phyloP scores from a whole-genome alignment of 2,329 filamentous ascomycete genomes.

The Talaromyces albobiverticillius region DNA sequence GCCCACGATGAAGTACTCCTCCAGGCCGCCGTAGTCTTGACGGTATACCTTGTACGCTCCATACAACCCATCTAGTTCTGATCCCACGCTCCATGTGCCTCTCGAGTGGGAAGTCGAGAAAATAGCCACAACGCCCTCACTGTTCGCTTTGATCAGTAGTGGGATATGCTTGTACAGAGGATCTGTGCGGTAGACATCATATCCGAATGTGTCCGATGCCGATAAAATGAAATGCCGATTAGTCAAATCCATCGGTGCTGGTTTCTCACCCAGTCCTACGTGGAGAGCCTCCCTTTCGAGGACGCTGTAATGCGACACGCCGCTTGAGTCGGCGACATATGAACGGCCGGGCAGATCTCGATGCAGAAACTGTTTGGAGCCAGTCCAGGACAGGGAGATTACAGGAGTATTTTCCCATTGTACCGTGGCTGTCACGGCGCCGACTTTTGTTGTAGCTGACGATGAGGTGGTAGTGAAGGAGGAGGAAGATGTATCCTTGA shows the following conservation, averaged over 20 bases:
- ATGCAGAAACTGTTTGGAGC: constrained; percentile 54
- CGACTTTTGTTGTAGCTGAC: constrained; percentile 46
- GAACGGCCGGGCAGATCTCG: constrained; percentile 63
- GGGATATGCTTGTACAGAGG: constrained; percentile 75
- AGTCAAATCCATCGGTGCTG: constrained; percentile 69
- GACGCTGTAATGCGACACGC: constrained; percentile 63
- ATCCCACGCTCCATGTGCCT: constrained; percentile 64
- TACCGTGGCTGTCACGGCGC: constrained; percentile 53
- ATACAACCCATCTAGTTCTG: constrained; percentile 74
- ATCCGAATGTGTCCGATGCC: constrained; percentile 70
- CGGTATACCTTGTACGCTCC: constrained; percentile 71
- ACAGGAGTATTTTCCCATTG: constrained; percentile 60
- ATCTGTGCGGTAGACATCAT: constrained; percentile 68
- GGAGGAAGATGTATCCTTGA: constrained; percentile 32
- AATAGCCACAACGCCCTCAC: constrained; percentile 61
- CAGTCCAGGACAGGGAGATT: constrained; percentile 55
- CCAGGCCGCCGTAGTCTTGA: constrained; percentile 68
- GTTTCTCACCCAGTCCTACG: constrained; percentile 69
- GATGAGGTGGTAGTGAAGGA: constrained; percentile 25
- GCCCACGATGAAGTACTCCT: constrained; percentile 68
- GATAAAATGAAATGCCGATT: constrained; percentile 65
- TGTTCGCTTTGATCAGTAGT: constrained; percentile 65
- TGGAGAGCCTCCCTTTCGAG: constrained; percentile 64
- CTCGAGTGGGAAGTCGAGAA: constrained; percentile 66
- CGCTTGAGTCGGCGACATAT: constrained; percentile 60